These are phyloP conservation scores for Trametes versicolor DNA, from an alignment of 1,284 basidiomycete species.

Conservation along the genomic window DNA sequence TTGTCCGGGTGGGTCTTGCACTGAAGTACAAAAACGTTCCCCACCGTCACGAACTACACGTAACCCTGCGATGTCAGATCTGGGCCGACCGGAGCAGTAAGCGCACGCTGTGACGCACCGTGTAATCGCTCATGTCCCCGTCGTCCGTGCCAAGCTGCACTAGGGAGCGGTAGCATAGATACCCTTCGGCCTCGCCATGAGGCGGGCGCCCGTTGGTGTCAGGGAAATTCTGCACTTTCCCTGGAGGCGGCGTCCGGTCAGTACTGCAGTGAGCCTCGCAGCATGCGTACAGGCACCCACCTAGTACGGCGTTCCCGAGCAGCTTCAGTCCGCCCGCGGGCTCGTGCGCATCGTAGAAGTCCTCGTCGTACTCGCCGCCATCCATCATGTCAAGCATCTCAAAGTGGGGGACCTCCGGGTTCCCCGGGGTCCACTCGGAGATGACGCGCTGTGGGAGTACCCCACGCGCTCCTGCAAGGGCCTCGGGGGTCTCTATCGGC, in stretches of 20 bases:
- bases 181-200: background rate
- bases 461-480: constrained; percentile 18
- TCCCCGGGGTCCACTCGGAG: constrained; percentile 16
- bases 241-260: too few species aligned
- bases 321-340: constrained; percentile 22
- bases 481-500: background rate
- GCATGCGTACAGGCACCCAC: background rate
- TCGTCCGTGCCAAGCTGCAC: constrained; percentile 23
- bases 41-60: background rate
- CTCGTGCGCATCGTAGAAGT: constrained; percentile 11
- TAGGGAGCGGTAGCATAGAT: constrained; percentile 13
- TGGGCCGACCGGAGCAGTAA: background rate
- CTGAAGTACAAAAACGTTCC: constrained; percentile 23
- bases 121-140: constrained; percentile 5
- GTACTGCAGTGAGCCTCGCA: too few species aligned
- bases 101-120: background rate
- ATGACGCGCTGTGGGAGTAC: constrained; percentile 17
- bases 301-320: constrained; percentile 18
- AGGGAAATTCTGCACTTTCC: background rate
- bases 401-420: constrained; percentile 7
- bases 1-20: constrained; percentile 16
- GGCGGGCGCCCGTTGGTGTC: background rate
- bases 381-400: constrained; percentile 7
- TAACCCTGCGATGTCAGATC: background rate
- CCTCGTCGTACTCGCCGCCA: constrained; percentile 6